Base-by-base conservation (phyloP, 2,329 filamentous ascomycete genomes). In the Stachybotrys echinatus region DNA sequence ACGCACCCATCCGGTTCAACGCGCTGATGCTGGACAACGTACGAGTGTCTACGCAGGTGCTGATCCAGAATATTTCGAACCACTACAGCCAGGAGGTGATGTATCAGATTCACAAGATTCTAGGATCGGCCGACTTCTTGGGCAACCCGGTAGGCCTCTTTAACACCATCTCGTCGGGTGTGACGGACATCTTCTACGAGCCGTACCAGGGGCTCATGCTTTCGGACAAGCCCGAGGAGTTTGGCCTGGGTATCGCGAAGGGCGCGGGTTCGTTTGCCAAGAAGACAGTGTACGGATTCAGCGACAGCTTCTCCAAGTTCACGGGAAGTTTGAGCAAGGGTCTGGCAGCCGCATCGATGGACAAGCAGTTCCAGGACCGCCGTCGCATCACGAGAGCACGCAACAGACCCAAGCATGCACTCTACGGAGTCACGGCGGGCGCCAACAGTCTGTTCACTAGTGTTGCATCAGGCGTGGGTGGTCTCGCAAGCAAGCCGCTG, bases 161-260 rank as follows among this genome's bases (percentile, higher is more conserved):
- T 83, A 97, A 95, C 74, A 99, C 92, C 65, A 88, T 99, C 68
- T 95, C 90, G 60, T 99, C 94, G 43, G 94, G 95, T 59, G 89
- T 99, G 48, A 92, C 89, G 19, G 94, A 96, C 66, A 96, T 99
- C 65, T 99, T 99, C 74, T 99, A 99, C 75, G 95, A 99, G 67
- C 94, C 94, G 37, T 99, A 99, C 72, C 94, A 99, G 73, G 89
- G 95, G 20, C 82, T 99, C 45, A 95, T 99, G 66, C 89, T 95
- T 78, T 95, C 92, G 1, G 94, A 99, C 66, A 84, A 89, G 57
- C 95, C 94, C 2, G 92, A 97, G 67, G 92, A 99, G 57, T 85
- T 99, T 49, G 95, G 94, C 19, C 77, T 95, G 39, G 94, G 94
- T 18, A 95, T 99, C 54, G 95, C 94, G 34, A 96, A 96, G 69